Evolutionary conservation across 2,329 filamentous ascomycete species (phyloP).

Genomic region (Cryphonectria radicalis): DNA sequence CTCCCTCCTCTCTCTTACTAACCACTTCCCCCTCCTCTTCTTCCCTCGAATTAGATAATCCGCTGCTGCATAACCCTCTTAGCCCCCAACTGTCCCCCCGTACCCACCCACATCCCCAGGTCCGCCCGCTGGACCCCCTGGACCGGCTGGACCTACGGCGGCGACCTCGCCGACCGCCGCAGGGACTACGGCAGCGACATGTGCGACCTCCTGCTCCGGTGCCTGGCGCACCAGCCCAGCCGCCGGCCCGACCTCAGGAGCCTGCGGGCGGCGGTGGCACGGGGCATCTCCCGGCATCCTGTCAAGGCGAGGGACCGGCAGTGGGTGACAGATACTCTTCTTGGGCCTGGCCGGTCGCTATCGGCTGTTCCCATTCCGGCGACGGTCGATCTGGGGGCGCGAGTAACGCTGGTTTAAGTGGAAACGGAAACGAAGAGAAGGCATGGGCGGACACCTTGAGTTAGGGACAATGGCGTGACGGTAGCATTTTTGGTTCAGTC

Average conservation of each 20-base stretch:
- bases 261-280: background rate
- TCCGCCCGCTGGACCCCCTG: background rate
- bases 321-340: background rate
- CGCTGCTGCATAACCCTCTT: background rate
- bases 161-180: conserved; percentile 2
- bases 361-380: background rate
- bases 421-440: background rate
- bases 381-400: background rate
- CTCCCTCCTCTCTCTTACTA: background rate
- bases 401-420: background rate
- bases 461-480: background rate
- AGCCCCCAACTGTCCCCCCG: background rate
- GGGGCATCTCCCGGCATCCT: background rate
- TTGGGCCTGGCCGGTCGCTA: background rate
- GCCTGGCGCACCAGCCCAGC: conserved; percentile 6
- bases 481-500: background rate
- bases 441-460: background rate
- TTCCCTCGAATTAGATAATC: background rate
- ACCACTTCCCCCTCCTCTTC: background rate
- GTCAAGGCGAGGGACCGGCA: background rate
- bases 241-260: conserved; percentile 11
- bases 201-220: background rate
- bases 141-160: conserved; percentile 17
- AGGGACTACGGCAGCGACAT: conserved; percentile 2
- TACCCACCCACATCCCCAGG: background rate